Conservation (phyloP, 352 stramenopile species). For the Pythium apleroticum region DNA sequence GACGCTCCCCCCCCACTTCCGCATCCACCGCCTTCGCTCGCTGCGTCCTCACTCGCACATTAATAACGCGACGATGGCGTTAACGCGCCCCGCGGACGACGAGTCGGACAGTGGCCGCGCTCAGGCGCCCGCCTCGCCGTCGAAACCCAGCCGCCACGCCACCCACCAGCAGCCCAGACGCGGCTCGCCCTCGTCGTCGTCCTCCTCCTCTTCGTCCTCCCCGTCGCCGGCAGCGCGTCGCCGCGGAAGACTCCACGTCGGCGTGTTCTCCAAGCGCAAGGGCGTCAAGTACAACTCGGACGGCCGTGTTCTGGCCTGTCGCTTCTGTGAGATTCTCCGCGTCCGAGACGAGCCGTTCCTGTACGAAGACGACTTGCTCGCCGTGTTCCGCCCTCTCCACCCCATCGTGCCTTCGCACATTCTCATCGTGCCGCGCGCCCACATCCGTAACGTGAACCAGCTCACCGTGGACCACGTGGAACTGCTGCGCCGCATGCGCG, state of each 20-base stretch:
- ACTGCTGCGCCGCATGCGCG: constrained; percentile 64
- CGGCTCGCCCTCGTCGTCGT: constrained; percentile 12
- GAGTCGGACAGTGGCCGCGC: constrained; percentile 2
- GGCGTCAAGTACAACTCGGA: constrained; percentile 68
- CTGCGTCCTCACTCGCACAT: neutral
- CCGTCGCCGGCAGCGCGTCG: neutral
- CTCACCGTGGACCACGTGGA: constrained; percentile 46
- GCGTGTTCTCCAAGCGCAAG: constrained; percentile 42
- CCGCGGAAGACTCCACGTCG: constrained; percentile 19
- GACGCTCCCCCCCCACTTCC: neutral
- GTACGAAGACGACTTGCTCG: constrained; percentile 75
- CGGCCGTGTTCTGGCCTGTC: constrained; percentile 58
- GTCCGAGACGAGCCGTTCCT: constrained; percentile 58
- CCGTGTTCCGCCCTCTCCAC: constrained; percentile 75
- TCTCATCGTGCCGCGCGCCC: constrained; percentile 74
- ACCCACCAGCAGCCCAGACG: constrained; percentile 7
- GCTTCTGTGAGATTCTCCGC: constrained; percentile 82
- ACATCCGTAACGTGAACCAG: constrained; percentile 81
- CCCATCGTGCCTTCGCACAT: constrained; percentile 72
- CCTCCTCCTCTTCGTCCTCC: constrained; percentile 6
- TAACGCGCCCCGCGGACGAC: neutral
- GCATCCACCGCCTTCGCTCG: neutral
- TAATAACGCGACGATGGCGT: constrained; percentile 8
- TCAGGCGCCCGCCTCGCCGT: constrained; percentile 14
- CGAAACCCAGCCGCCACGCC: neutral